Percentiles rank a stretch among this genome's conserved stretches.
Evolutionary conservation across 768 basidiomycete genomes (phyloP).

Genomic region (Pisolithus sp.): DNA sequence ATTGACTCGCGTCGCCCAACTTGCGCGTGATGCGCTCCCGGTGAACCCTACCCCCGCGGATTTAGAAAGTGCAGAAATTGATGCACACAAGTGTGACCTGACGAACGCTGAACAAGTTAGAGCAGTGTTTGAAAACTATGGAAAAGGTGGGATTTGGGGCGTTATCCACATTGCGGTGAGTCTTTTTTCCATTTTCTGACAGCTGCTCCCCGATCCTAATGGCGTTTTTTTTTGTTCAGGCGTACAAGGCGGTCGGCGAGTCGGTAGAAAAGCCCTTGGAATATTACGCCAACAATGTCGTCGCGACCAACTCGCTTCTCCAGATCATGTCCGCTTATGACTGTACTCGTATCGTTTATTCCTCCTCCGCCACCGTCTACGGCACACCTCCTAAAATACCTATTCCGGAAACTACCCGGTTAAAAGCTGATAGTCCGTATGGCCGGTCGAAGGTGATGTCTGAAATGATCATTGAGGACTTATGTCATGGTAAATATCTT

Average conservation of each 20-base stretch:
- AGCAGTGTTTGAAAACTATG: conserved; percentile 76
- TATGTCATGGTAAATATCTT: conserved; percentile 60
- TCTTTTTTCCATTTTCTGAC: conserved; percentile 10
- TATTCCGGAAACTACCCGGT: conserved; percentile 85
- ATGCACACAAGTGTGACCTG: conserved; percentile 66
- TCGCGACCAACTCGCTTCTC: conserved; percentile 78
- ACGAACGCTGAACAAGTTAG: conserved; percentile 66
- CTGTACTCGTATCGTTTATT: conserved; percentile 88
- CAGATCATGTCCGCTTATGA: conserved; percentile 83
- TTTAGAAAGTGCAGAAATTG: conserved; percentile 66
- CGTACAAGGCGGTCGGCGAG: conserved; percentile 97
- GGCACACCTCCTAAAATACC: conserved; percentile 89
- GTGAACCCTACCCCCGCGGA: conserved; percentile 59
- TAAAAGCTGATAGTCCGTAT: conserved; percentile 88
- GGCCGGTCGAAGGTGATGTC: conserved; percentile 96
- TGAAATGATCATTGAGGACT: conserved; percentile 83
- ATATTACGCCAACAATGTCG: conserved; percentile 93
- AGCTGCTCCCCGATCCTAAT: neutral
- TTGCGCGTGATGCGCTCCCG: conserved; percentile 72
- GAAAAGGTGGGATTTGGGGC: conserved; percentile 91
- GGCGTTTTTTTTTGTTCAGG: conserved; percentile 38
- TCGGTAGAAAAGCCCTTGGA: conserved; percentile 87
- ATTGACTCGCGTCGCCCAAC: conserved; percentile 67
- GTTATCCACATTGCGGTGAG: conserved; percentile 91
- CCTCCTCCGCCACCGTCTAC: conserved; percentile 97